A percentile compares a stretch with the other conserved stretches of the same genome.
Evolutionary conservation across 257 asterid genomes (phyloP).

Genomic region (Capsicum pubescens): DNA sequence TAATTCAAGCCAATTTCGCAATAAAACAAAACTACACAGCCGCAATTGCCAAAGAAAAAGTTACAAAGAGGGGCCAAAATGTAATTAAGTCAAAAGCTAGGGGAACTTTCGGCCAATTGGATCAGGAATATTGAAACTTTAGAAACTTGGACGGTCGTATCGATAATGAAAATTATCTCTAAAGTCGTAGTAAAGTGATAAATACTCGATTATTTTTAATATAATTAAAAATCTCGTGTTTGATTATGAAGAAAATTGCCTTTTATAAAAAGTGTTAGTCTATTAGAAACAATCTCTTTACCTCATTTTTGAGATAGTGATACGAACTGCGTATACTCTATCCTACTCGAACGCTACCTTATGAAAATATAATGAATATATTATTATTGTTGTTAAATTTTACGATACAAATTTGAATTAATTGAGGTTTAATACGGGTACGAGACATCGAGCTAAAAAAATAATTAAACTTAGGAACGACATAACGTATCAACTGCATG

Average conservation of each 20-base stretch:
- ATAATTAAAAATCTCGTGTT: not conserved
- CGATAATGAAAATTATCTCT: not conserved
- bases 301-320: too few relatives aligned
- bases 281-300: too few relatives aligned
- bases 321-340: too few relatives aligned
- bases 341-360: fast-evolving
- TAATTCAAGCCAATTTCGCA: not conserved
- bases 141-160: not conserved
- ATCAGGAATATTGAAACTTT: not conserved
- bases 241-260: too few relatives aligned
- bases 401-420: not conserved
- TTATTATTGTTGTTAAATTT: not conserved
- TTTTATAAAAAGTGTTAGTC: not conserved
- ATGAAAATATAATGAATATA: too few relatives aligned
- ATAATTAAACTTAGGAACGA: not conserved
- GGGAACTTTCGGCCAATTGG: not conserved
- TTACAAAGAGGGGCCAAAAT: not conserved
- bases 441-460: not conserved
- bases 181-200: not conserved
- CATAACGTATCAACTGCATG: not conserved
- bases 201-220: not conserved
- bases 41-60: not conserved
- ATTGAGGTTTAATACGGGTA: not conserved
- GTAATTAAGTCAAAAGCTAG: not conserved
- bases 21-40: not conserved